Evolutionary conservation across 2,329 filamentous ascomycete genomes (phyloP).

Genomic region (Malbranchea cinnamomea): DNA sequence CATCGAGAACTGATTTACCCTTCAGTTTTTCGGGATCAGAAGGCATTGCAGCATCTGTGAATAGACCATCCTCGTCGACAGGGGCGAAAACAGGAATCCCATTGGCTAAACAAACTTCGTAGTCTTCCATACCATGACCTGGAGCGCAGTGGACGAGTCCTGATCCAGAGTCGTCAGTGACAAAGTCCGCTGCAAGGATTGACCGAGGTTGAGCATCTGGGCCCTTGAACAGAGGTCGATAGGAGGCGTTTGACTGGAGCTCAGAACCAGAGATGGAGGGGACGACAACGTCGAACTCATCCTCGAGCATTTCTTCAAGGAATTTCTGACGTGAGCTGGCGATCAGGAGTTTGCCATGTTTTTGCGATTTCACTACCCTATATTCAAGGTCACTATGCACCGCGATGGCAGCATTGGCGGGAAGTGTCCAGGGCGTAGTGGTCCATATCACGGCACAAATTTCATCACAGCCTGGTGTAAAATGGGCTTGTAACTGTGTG

Average conservation of each 20-base stretch:
- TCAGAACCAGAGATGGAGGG: constrained; percentile 48
- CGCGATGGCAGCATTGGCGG: constrained; percentile 81
- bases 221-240: constrained; percentile 56
- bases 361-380: constrained; percentile 43
- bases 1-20: constrained; percentile 56
- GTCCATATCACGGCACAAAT: constrained; percentile 92
- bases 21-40: constrained; percentile 50
- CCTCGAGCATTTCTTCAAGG: constrained; percentile 37
- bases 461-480: constrained; percentile 29
- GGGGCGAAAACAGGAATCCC: constrained; percentile 66
- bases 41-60: constrained; percentile 66
- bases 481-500: constrained; percentile 26
- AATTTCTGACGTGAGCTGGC: constrained; percentile 54
- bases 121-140: constrained; percentile 94
- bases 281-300: constrained; percentile 36
- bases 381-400: constrained; percentile 64
- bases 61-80: constrained; percentile 65
- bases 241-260: constrained; percentile 47
- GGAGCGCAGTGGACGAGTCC: constrained; percentile 91
- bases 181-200: constrained; percentile 74
- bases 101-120: constrained; percentile 58
- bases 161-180: constrained; percentile 77
- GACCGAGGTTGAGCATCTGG: constrained; percentile 43
- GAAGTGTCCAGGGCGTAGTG: constrained; percentile 93
- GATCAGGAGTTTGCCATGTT: constrained; percentile 50